These are phyloP conservation scores for Pleodorina starrii DNA, from an alignment of 139 green algal genomes.

Conservation along the genomic window DNA sequence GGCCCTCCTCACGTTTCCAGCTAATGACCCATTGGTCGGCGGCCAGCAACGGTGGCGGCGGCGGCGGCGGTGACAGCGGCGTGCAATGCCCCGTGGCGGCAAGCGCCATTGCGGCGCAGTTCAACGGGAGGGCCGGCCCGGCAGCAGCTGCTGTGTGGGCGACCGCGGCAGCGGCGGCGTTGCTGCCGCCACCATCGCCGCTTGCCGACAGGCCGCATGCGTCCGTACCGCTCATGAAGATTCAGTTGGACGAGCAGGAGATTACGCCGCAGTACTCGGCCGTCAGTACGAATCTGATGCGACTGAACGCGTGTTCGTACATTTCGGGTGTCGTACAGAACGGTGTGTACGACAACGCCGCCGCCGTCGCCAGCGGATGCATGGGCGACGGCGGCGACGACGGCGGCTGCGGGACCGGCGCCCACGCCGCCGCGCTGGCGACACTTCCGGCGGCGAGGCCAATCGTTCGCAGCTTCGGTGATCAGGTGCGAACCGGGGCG, in stretches of 20 bases:
- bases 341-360: not conserved
- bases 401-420: not conserved
- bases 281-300: not conserved
- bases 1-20: too few species aligned
- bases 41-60: too few species aligned
- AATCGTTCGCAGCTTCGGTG: slow-evolving; percentile 38
- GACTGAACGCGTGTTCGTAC: not conserved
- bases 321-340: not conserved
- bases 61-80: too few species aligned
- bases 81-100: too few species aligned
- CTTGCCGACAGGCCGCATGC: not conserved
- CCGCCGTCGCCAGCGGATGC: not conserved
- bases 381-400: not conserved
- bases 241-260: slow-evolving; percentile 4
- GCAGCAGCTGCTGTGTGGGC: too few species aligned
- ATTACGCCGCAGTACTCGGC: not conserved
- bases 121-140: too few species aligned
- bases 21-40: too few species aligned
- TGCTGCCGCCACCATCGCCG: too few species aligned
- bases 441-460: too few species aligned
- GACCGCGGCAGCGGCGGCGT: too few species aligned
- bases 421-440: not conserved
- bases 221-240: not conserved
- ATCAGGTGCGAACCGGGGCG: slow-evolving; percentile 23
- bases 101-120: too few species aligned